A percentile compares a stretch with the other conserved stretches of the same genome.
Evolutionary conservation across 2,329 filamentous ascomycete genomes (phyloP).

Genomic region (Polytolypa hystricis): DNA sequence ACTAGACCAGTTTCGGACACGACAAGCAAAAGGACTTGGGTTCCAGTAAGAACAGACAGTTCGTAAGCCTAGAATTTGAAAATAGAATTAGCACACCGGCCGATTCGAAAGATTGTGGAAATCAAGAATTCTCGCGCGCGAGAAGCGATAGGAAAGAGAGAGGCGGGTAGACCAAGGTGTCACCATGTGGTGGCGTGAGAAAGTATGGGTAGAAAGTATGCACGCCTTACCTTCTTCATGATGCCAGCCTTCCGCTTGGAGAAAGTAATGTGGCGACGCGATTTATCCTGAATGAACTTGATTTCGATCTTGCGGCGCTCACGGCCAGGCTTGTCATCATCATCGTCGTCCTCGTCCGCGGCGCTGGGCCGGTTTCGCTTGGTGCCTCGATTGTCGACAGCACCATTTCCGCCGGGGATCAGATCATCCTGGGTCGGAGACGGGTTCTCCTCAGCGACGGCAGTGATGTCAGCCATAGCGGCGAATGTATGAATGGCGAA

Average conservation of each 20-base stretch:
- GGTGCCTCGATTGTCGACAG: conserved; percentile 64
- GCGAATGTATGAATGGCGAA: conserved; percentile 4
- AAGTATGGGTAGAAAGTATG: no score
- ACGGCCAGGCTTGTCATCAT: conserved; percentile 93
- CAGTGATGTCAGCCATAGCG: conserved; percentile 66
- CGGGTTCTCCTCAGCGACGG: conserved; percentile 65
- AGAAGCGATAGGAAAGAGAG: not conserved
- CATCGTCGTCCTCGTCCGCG: conserved; percentile 90
- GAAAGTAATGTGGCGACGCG: conserved; percentile 97
- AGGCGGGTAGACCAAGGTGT: not conserved
- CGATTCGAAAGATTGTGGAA: no score
- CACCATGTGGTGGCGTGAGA: no score
- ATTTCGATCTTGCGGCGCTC: conserved; percentile 99
- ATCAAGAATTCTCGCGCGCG: not conserved
- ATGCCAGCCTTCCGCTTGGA: conserved; percentile 99
- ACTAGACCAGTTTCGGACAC: conserved; percentile 95
- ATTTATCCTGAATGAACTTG: conserved; percentile 99
- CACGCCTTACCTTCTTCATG: conserved; percentile 99
- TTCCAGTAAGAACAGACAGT: conserved; percentile 91
- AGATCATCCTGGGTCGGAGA: conserved; percentile 64
- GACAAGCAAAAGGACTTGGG: conserved; percentile 89
- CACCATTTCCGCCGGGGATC: conserved; percentile 56
- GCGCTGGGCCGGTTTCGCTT: conserved; percentile 76
- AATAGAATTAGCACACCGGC: no score
- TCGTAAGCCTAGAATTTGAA: conserved; percentile 88